Conservation (phyloP, 805 yeast genomes). For the Kodamaea nitidulidarum region DNA sequence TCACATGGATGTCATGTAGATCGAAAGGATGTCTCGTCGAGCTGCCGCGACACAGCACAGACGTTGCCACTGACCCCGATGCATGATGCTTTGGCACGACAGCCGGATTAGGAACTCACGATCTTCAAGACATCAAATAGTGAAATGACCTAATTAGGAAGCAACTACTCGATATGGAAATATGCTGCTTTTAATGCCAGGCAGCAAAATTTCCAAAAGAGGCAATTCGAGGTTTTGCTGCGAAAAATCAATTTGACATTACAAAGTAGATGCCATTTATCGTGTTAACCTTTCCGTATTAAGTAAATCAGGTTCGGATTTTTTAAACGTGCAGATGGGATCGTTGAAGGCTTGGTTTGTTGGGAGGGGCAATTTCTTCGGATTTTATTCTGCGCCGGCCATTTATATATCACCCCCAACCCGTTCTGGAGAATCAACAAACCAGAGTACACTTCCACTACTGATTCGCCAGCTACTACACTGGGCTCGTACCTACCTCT, state of each 20-base stretch:
- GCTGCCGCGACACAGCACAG: no score
- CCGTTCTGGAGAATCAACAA: no score
- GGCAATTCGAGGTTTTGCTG: background rate
- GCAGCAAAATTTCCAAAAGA: background rate
- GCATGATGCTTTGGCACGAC: no score
- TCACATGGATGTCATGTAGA: no score
- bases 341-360: background rate
- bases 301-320: background rate
- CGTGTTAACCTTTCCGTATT: background rate
- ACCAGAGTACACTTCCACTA: no score
- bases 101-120: background rate
- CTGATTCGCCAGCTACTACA: no score
- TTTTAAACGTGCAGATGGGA: background rate
- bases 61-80: no score
- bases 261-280: background rate
- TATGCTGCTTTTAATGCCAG: background rate
- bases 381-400: background rate
- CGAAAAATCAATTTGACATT: background rate
- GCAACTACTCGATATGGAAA: background rate
- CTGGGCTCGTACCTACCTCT: no score
- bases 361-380: background rate
- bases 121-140: background rate
- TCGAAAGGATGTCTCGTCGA: no score
- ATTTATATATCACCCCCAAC: background rate
- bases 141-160: conserved; percentile 6